These are phyloP conservation scores for Yamadazyma epiphylla DNA, from an alignment of 1,139 yeast genomes.

Conservation along the genomic window DNA sequence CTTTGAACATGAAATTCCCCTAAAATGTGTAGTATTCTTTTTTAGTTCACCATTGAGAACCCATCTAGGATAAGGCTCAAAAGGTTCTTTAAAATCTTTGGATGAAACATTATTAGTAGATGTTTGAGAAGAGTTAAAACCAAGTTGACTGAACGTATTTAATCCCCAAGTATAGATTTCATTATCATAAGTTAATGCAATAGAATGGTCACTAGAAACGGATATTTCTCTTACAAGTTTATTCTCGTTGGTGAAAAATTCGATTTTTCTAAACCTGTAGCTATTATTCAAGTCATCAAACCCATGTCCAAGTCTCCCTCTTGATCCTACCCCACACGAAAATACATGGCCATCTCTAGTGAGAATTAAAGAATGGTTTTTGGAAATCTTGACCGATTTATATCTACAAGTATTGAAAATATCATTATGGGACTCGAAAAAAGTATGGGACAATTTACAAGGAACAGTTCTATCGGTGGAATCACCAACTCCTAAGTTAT, in stretches of 20 bases:
- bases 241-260: slow-evolving; percentile 12
- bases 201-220: slow-evolving; percentile 64
- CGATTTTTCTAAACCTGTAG: slow-evolving; percentile 35
- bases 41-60: slow-evolving; percentile 47
- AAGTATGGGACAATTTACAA: slow-evolving; percentile 21
- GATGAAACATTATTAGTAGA: slow-evolving; percentile 7
- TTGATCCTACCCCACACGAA: slow-evolving; percentile 64
- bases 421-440: slow-evolving; percentile 11
- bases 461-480: slow-evolving; percentile 51
- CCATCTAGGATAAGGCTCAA: slow-evolving; percentile 45
- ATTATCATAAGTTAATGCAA: slow-evolving; percentile 49
- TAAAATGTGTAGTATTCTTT: slow-evolving; percentile 21
- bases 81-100: slow-evolving; percentile 29
- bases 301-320: slow-evolving; percentile 69
- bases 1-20: slow-evolving; percentile 65
- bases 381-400: slow-evolving; percentile 49
- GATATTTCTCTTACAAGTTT: slow-evolving; percentile 39
- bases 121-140: slow-evolving; percentile 35
- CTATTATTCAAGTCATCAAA: slow-evolving; percentile 31
- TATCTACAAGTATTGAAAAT: slow-evolving; percentile 34
- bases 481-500: slow-evolving; percentile 68
- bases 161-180: slow-evolving; percentile 76
- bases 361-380: slow-evolving; percentile 61
- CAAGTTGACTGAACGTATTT: slow-evolving; percentile 64
- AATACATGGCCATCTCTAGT: slow-evolving; percentile 54